phyloP scores from a whole-genome alignment of 2,329 filamentous ascomycete species.

The Sclerotinia nivalis region DNA sequence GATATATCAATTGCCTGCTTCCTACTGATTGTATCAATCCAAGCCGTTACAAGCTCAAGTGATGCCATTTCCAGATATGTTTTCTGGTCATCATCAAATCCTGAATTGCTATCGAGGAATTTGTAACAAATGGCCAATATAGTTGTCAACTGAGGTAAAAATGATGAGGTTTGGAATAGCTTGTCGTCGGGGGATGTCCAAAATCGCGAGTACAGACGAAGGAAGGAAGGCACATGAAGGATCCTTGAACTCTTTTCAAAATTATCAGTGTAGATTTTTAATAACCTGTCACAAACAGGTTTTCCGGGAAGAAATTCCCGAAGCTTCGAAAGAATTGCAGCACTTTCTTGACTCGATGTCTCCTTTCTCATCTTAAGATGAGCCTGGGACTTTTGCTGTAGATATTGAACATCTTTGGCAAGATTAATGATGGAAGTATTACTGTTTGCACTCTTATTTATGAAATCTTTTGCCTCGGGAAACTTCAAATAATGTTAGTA shows the following conservation, averaged over 20 bases:
- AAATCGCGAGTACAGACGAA: constrained; percentile 45
- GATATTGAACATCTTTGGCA: constrained; percentile 24
- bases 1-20: constrained; percentile 26
- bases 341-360: constrained; percentile 15
- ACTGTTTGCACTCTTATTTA: constrained; percentile 21
- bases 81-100: constrained; percentile 18
- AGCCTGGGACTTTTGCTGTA: constrained; percentile 20
- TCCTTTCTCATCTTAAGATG: constrained; percentile 21
- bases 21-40: constrained; percentile 24
- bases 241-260: constrained; percentile 48
- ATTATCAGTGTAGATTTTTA: constrained; percentile 45
- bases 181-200: constrained; percentile 39
- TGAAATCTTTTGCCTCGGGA: constrained; percentile 17
- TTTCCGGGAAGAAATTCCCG: constrained; percentile 23
- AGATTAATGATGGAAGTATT: constrained; percentile 8
- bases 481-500: constrained; percentile 17
- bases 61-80: constrained; percentile 25
- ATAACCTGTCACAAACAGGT: constrained; percentile 24
- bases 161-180: constrained; percentile 19
- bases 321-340: constrained; percentile 12
- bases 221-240: constrained; percentile 48
- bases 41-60: constrained; percentile 23
- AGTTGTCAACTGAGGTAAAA: constrained; percentile 25
- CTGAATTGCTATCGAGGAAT: constrained; percentile 14
- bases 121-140: constrained; percentile 25